phyloP scores from a whole-genome alignment of 2,329 filamentous ascomycete species.

The Chaetomium globosum region DNA sequence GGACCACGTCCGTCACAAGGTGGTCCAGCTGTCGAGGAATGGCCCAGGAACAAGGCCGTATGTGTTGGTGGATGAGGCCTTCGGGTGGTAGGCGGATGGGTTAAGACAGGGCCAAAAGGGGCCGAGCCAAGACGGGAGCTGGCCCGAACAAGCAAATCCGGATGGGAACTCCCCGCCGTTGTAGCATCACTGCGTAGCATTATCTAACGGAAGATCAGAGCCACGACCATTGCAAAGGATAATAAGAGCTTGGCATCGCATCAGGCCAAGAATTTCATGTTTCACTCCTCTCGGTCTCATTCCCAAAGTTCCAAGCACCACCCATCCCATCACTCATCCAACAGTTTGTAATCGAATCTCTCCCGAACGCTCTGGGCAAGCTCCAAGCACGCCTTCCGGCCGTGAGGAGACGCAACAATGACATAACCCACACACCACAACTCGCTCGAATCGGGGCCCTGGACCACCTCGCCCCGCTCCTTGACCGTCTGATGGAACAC shows the following conservation, averaged over 20 bases:
- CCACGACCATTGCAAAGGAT: background rate
- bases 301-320: background rate
- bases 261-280: background rate
- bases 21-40: conserved; percentile 33
- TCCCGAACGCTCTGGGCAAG: conserved; percentile 12
- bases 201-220: background rate
- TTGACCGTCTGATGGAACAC: conserved; percentile 24
- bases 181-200: background rate
- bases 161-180: background rate
- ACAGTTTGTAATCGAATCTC: conserved; percentile 18
- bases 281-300: background rate
- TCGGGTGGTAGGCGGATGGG: conserved; percentile 29
- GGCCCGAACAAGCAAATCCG: background rate
- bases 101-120: background rate
- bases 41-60: conserved; percentile 32
- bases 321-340: conserved; percentile 1
- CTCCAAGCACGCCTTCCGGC: conserved; percentile 17
- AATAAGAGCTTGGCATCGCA: background rate
- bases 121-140: background rate
- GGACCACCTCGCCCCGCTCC: conserved; percentile 21
- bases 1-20: conserved; percentile 37
- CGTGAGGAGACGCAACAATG: conserved; percentile 18
- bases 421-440: conserved; percentile 27
- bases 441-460: conserved; percentile 24
- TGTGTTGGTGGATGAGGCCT: conserved; percentile 35